Conservation (phyloP, 106 monocot species). For the Dactylorhiza incarnata region DNA sequence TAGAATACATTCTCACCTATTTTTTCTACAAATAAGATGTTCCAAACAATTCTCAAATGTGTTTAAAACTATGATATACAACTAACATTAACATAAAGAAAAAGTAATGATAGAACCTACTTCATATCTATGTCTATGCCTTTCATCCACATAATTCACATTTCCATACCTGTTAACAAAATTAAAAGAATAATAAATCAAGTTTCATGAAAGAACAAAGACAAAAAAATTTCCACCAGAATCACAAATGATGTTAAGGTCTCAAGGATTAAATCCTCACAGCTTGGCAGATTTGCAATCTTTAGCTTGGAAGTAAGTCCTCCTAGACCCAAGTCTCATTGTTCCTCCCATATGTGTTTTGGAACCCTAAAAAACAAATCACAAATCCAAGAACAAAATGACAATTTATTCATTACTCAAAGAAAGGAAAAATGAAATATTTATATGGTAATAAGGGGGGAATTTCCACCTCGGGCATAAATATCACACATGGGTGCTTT, state of each 20-base stretch:
- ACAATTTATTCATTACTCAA: neutral
- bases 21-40: neutral
- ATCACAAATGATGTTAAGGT: neutral
- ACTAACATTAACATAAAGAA: neutral
- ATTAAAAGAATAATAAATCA: neutral
- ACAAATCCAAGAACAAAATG: neutral
- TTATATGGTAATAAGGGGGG: neutral
- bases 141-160: conserved; percentile 65
- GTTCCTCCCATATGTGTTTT: conserved; percentile 96
- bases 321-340: conserved; percentile 88
- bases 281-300: conserved; percentile 67
- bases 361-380: conserved; percentile 52
- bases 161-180: conserved; percentile 56
- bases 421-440: neutral
- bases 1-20: no score
- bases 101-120: conserved; percentile 19
- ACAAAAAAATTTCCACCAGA: neutral
- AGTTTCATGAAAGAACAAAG: neutral
- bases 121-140: conserved; percentile 97
- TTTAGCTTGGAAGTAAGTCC: conserved; percentile 43
- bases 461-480: conserved; percentile 85
- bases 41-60: neutral
- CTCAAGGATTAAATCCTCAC: conserved; percentile 33
- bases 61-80: neutral
- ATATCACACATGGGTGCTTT: conserved; percentile 67